Percentiles rank a stretch among this genome's conserved stretches.
Evolutionary conservation across 129 eudicot genomes (phyloP).

Genomic region (Lactuca saligna): DNA sequence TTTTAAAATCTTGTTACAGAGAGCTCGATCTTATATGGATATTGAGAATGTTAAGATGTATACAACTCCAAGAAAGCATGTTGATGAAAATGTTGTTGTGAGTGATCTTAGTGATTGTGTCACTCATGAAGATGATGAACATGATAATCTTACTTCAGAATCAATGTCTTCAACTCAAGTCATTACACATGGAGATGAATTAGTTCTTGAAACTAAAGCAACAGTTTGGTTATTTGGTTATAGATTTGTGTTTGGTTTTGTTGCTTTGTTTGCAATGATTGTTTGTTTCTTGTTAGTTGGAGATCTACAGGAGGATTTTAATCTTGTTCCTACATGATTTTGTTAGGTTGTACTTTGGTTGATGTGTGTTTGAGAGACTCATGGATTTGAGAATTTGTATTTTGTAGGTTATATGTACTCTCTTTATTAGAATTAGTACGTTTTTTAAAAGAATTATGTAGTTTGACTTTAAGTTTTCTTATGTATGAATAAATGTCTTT

Average conservation of each 20-base stretch:
- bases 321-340: conserved; percentile 67
- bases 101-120: conserved; percentile 21
- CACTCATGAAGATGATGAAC: conserved; percentile 26
- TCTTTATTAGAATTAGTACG: neutral
- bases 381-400: neutral
- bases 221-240: conserved; percentile 7
- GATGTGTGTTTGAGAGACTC: neutral
- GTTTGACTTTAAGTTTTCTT: neutral
- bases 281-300: conserved; percentile 40
- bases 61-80: conserved; percentile 65
- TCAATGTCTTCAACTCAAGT: conserved; percentile 69
- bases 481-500: neutral
- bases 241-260: conserved; percentile 26
- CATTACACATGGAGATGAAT: conserved; percentile 20
- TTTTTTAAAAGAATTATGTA: conserved; percentile 1
- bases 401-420: neutral
- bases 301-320: conserved; percentile 34
- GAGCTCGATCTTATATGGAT: conserved; percentile 46
- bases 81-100: conserved; percentile 35
- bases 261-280: conserved; percentile 38
- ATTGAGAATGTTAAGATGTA: conserved; percentile 53
- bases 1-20: conserved; percentile 39
- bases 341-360: conserved; percentile 9
- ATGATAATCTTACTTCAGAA: conserved; percentile 39
- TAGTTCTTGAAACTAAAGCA: conserved; percentile 21